A percentile compares a stretch with the other conserved stretches of the same genome.
Evolutionary conservation across 176 grass and related monocot genomes (phyloP).

Genomic region (Rhynchospora tenuis): DNA sequence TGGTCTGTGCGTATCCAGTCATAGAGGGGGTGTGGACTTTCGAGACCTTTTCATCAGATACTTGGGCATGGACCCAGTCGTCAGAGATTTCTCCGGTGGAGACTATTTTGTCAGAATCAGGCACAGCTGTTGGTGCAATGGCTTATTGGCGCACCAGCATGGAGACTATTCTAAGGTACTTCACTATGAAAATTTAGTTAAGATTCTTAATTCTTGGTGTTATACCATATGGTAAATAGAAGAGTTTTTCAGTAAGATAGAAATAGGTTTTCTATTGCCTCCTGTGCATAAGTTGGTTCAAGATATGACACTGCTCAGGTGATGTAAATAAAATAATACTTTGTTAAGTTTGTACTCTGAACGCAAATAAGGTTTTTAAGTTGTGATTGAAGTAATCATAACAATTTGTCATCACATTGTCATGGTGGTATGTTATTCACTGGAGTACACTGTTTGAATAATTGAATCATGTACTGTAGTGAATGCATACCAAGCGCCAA

Average conservation of each 20-base stretch:
- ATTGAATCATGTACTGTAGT: not conserved
- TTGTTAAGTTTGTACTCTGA: not conserved
- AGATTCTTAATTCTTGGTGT: not conserved
- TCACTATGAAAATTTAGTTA: not conserved
- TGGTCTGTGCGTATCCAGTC: constrained; percentile 33
- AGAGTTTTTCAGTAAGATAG: not conserved
- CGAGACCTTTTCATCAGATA: constrained; percentile 52
- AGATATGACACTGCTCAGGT: not conserved
- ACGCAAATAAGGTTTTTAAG: not conserved
- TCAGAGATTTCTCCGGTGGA: not conserved
- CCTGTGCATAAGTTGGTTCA: not conserved
- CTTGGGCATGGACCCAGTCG: constrained; percentile 28
- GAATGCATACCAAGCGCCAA: not conserved
- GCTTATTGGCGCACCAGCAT: constrained; percentile 66
- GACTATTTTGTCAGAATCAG: constrained; percentile 4
- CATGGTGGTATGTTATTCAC: not conserved
- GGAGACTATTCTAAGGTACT: constrained; percentile 23
- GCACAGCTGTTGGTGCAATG: constrained; percentile 27
- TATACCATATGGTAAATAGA: not conserved
- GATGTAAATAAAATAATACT: not conserved
- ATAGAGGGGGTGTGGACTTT: constrained; percentile 29
- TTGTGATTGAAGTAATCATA: not conserved
- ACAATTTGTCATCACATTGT: not conserved
- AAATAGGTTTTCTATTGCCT: not conserved
- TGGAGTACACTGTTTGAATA: not conserved